Evolutionary conservation across 2,329 filamentous ascomycete species (phyloP).

Genomic region (Talaromyces rugulosus): DNA sequence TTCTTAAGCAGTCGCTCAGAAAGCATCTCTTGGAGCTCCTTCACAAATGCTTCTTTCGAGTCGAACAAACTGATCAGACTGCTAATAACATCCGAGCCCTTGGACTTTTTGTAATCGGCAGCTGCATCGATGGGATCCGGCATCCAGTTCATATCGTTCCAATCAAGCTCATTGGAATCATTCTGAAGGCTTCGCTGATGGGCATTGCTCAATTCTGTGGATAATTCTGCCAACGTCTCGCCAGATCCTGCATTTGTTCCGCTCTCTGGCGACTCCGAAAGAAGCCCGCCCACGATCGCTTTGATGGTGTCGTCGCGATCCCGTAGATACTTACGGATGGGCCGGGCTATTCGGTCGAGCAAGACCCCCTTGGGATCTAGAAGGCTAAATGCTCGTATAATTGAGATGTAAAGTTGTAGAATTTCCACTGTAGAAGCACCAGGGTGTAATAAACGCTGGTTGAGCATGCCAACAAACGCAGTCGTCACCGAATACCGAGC

Average conservation of each 20-base stretch:
- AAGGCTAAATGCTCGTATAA: slow-evolving; percentile 60
- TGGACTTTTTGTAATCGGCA: slow-evolving; percentile 84
- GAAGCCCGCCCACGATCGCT: slow-evolving; percentile 60
- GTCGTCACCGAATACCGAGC: slow-evolving; percentile 54
- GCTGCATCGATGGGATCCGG: slow-evolving; percentile 91
- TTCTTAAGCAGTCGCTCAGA: slow-evolving; percentile 69
- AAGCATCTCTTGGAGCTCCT: slow-evolving; percentile 86
- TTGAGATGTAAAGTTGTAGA: slow-evolving; percentile 63
- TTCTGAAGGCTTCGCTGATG: slow-evolving; percentile 40
- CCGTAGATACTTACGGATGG: slow-evolving; percentile 60
- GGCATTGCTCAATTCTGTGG: slow-evolving; percentile 46
- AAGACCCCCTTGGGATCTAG: slow-evolving; percentile 63
- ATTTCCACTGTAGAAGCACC: slow-evolving; percentile 64
- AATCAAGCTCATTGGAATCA: slow-evolving; percentile 69
- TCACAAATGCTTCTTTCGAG: slow-evolving; percentile 86
- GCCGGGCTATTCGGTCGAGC: slow-evolving; percentile 62
- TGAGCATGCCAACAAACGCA: slow-evolving; percentile 51
- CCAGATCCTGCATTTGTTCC: slow-evolving; percentile 24
- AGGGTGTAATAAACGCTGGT: slow-evolving; percentile 55
- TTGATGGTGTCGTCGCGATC: slow-evolving; percentile 63
- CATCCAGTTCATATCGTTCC: slow-evolving; percentile 88
- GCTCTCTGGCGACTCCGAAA: slow-evolving; percentile 50
- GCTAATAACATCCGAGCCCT: slow-evolving; percentile 84
- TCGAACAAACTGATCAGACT: slow-evolving; percentile 86
- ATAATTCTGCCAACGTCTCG: slow-evolving; percentile 50